Base-by-base conservation (phyloP, 306 rosid genomes). In the Vigna radiata region DNA sequence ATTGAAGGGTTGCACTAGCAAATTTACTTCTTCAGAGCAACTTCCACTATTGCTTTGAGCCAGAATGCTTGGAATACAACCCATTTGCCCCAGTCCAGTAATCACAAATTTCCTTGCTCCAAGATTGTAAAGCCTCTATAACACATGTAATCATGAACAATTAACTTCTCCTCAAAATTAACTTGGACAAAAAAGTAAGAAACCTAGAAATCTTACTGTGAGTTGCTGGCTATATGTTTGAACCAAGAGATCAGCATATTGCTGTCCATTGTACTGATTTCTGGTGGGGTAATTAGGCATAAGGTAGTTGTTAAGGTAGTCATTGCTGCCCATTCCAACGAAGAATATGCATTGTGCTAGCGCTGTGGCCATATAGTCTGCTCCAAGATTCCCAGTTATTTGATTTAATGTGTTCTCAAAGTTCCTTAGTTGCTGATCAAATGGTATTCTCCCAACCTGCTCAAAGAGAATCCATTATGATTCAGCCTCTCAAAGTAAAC, bases 311-410 rank as follows among this genome's bases (percentile, higher is more conserved):
- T 95, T 95, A 2, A 95, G 86, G 85, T 95, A 95, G 87, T 95
- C 98, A 76, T 95, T 95, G 90, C 96, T 90, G 8, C 98, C 98
- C 96, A 95, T 92, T 82, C 96, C 97, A 25, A 95, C 88, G 68
- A 90, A 95, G 86, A 92, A 92, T 12, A 94, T 74, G 80, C 93
- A 88, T 19, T 66, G 73, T 31, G 84, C 86, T 53, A 89, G 86
- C 0, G 73, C 81, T 41, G 67, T 52, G 1, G 87, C 89, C 85
- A 87, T 70, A 19, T 85, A 55, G 7, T 70, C 91, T 12, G 90
- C 91, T 31, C 96, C 96, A 49, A 92, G 77, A 70, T 75, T 86
- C 6, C 60, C 83, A 5, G 78, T 86, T 5, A 95, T 72, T 70
- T 90, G 89, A 86, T 87, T 87, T 53, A 92, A 75, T 6, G 97